Evolutionary conservation across 306 rosid species (phyloP).

Genomic region (Quercus gilva): DNA sequence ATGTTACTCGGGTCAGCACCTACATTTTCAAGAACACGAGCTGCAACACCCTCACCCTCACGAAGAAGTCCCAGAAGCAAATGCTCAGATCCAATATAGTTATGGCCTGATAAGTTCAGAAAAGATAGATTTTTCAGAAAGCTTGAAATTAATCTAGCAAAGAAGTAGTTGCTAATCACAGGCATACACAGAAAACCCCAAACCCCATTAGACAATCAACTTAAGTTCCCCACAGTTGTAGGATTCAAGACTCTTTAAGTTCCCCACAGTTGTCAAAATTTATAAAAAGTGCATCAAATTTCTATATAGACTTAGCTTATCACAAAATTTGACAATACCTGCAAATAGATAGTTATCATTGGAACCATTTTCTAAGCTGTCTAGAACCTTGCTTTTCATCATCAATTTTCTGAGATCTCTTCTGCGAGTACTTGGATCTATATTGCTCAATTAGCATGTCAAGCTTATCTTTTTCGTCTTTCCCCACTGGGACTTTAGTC

Average conservation of each 20-base stretch:
- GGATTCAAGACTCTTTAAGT: neutral
- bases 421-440: constrained; percentile 61
- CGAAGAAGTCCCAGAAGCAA: no score
- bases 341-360: constrained; percentile 31
- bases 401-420: constrained; percentile 35
- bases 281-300: neutral
- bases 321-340: neutral
- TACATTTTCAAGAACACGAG: no score
- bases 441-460: constrained; percentile 90
- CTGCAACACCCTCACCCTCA: no score
- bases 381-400: constrained; percentile 51
- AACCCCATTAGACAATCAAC: no score
- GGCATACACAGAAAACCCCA: no score
- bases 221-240: no score
- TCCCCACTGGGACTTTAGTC: constrained; percentile 64
- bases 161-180: no score
- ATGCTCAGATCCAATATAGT: no score
- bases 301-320: neutral
- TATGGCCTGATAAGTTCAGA: no score
- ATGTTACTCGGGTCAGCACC: no score
- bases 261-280: neutral
- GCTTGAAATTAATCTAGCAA: no score
- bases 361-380: constrained; percentile 82
- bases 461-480: constrained; percentile 70
- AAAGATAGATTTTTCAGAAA: no score